Evolutionary conservation across 305 asterid genomes (phyloP).

Genomic region (Salvia sclarea): DNA sequence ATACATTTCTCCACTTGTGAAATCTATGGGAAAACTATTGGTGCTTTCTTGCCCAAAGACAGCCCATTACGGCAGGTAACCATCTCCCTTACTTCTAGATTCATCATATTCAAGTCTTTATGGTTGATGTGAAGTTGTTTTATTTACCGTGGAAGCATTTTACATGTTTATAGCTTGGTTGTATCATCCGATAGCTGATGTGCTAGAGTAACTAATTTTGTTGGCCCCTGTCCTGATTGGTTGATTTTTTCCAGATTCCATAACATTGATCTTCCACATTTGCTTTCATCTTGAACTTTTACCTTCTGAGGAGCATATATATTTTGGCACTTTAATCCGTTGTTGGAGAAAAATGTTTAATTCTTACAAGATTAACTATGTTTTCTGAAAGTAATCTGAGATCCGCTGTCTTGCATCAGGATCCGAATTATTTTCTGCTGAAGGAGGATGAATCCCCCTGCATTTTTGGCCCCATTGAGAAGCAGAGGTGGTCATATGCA

Average conservation of each 20-base stretch:
- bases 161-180: constrained; percentile 5
- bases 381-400: constrained; percentile 22
- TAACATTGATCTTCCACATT: background rate
- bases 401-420: constrained; percentile 42
- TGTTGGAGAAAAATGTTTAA: background rate
- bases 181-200: background rate
- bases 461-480: constrained; percentile 86
- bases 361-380: background rate
- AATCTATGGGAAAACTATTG: constrained; percentile 74
- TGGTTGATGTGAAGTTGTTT: constrained; percentile 2
- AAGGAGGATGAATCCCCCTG: constrained; percentile 84
- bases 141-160: background rate
- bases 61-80: constrained; percentile 67
- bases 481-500: constrained; percentile 98
- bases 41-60: constrained; percentile 65
- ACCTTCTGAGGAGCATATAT: background rate
- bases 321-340: background rate
- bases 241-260: background rate
- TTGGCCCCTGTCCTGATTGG: background rate
- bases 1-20: constrained; percentile 87
- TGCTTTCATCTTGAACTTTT: background rate
- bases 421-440: constrained; percentile 67
- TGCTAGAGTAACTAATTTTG: constrained; percentile 1
- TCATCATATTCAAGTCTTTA: background rate
- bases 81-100: constrained; percentile 22